A percentile compares a stretch with the other conserved stretches of the same genome.
phyloP scores from a whole-genome alignment of 1,139 yeast genomes.

The Suhomyces chickasaworum region DNA sequence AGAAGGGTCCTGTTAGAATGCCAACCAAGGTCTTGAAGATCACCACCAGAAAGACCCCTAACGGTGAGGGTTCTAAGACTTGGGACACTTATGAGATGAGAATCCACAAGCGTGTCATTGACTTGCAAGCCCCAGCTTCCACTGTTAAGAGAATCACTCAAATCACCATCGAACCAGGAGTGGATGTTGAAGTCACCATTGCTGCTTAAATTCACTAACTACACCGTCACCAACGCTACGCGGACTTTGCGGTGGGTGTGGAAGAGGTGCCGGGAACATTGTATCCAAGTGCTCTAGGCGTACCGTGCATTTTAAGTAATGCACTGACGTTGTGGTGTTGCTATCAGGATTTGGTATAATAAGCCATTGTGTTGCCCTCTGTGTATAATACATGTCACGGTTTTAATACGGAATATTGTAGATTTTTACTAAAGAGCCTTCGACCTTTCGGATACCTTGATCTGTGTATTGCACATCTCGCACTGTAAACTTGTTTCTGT shows the following conservation, averaged over 20 bases:
- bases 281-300: slow-evolving; percentile 60
- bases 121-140: slow-evolving; percentile 95
- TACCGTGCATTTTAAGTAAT: slow-evolving; percentile 50
- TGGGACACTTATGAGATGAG: slow-evolving; percentile 99
- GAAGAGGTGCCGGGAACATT: slow-evolving; percentile 22
- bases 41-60: slow-evolving; percentile 99
- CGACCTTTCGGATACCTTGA: no score
- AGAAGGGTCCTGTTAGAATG: slow-evolving; percentile 99
- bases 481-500: background rate
- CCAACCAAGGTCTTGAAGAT: slow-evolving; percentile 99
- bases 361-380: slow-evolving; percentile 18
- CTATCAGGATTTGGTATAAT: slow-evolving; percentile 56
- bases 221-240: slow-evolving; percentile 9
- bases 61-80: slow-evolving; percentile 99
- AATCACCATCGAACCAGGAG: slow-evolving; percentile 70
- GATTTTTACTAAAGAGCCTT: no score
- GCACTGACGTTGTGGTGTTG: slow-evolving; percentile 65
- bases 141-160: slow-evolving; percentile 96
- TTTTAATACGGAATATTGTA: slow-evolving; percentile 7
- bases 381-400: slow-evolving; percentile 16
- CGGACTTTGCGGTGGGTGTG: slow-evolving; percentile 6
- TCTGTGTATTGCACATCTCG: background rate
- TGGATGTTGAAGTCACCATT: slow-evolving; percentile 36
- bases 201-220: slow-evolving; percentile 27
- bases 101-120: slow-evolving; percentile 99